Evolutionary conservation across 345 rosid species (phyloP).

Genomic region (Rubroshorea leprosula): DNA sequence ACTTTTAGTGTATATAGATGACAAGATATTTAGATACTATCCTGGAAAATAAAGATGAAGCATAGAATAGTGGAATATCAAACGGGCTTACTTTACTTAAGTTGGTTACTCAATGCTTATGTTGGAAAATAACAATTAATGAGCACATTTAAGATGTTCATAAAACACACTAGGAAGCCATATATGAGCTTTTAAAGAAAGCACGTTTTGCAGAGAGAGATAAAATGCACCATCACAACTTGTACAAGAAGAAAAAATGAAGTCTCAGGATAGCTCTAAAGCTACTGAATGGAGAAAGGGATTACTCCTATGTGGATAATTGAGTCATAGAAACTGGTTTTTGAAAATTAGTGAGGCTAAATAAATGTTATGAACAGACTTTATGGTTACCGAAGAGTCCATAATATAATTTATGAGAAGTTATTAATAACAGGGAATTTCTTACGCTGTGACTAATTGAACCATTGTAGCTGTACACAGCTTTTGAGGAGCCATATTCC

Average conservation of each 20-base stretch:
- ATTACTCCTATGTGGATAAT: not conserved
- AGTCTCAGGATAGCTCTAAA: not conserved
- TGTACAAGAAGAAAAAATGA: not conserved
- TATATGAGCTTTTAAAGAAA: not conserved
- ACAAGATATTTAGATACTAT: not conserved
- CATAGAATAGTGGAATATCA: not conserved
- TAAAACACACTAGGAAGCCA: too few relatives aligned
- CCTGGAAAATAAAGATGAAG: not conserved
- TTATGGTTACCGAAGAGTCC: not conserved
- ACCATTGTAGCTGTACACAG: slow-evolving; percentile 38
- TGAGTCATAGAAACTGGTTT: not conserved
- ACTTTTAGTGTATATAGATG: not conserved
- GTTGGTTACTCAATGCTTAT: not conserved
- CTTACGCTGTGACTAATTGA: slow-evolving; percentile 57
- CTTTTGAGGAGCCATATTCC: slow-evolving; percentile 44
- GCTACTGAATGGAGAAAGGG: not conserved
- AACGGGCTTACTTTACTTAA: not conserved
- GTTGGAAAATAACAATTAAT: not conserved
- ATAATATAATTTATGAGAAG: not conserved
- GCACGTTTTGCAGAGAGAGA: not conserved
- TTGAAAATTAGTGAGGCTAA: not conserved
- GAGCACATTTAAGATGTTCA: not conserved
- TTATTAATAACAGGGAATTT: slow-evolving; percentile 6
- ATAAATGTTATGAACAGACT: not conserved
- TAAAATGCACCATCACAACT: not conserved